Base-by-base conservation (phyloP, 1,284 basidiomycete genomes). In the Veloporphyrellus conicus region DNA sequence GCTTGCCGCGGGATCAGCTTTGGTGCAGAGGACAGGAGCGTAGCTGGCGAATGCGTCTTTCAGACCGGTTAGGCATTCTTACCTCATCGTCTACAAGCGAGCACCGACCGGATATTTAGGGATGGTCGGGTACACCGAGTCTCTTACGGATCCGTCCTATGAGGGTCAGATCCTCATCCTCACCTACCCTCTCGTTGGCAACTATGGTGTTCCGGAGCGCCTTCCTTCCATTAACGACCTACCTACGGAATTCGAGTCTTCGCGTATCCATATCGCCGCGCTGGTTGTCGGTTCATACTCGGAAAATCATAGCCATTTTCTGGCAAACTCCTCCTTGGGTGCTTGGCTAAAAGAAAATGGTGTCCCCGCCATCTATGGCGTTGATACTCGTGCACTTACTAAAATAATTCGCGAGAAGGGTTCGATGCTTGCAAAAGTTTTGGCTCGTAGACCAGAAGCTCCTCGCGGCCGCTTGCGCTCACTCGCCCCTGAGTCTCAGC, bases 71-170 rank as follows among this genome's bases (percentile, higher is more conserved):
- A 70, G 87, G 69, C 48, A 49, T 53, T 45, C 47, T 49, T 33
- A 43, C 41, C 32, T 41, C 27, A 38, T 54, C 45, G 18, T 50
- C 23, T 42, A 23, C 41, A 27, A 47, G 33, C 54, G 43, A 41
- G 55, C 28, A 47, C 45, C 41, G 51, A 48, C 48, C 34, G 32
- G 23, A 18, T 37, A 45, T 49, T 31, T 65, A 96, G 94, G 94
- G 49, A 96, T 99, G 95, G 93, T 99, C 53, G 96, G 96, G 39
- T 99, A 99, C 71, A 94, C 93, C 51, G 96, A 99, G 67, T 98
- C 96, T 15, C 76, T 99, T 55, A 99, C 96, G 42, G 96, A 99
- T 70, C 96, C 96, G 15, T 99, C 96, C 3, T 99, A 99, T 72
- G 87, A 95, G 68, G 93, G 93, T 43, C 96, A 99, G 71, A 99